Evolutionary conservation across 2,329 filamentous ascomycete species (phyloP), one percentile per base, ranked within the genome.

Genomic region (Aureobasidium sp.): DNA sequence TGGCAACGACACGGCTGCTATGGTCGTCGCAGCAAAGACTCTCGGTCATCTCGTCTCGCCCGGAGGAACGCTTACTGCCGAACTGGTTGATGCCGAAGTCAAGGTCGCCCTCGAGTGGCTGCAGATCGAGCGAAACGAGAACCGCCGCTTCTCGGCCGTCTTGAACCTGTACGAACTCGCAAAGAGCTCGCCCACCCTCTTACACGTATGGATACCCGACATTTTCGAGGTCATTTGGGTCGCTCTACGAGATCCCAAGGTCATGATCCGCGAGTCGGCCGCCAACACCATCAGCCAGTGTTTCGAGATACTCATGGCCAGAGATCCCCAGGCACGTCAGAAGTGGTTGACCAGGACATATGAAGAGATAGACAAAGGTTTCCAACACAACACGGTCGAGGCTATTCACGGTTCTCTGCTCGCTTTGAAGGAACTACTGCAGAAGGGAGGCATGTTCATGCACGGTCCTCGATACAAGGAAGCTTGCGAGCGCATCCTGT

Each of bases 381-480:
- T 99, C 66, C 86, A 87, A 71, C 82, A 86, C 54, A 88, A 85
- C 67, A 90, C 90, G 19, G 82, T 95, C 59, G 94, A 99, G 72
- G 88, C 86, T 62, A 87, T 95, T 43, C 95, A 99, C 71, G 94
- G 90, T n/a, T 96, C 93, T 1, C 81, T 99, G 42, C 81, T 99
- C 21, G 91, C 95, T 1, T 81, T 97, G 68, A 95, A 93, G 72
- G 93, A 97, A 75, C 82, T 99, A 50, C 84, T 99, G 19, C 84
- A 94, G 64, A 93, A 96, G 71, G 94, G 94, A 57, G 92, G 91
- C 67, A 99, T 99, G 93, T 99, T 95, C 74, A 97, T 99, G 94
- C 91, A 96, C 69, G 89, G 92, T 40, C 85, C 92, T 42, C 74
- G 75, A 70, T 99, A 97, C 73, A 84, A 87, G 61, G 90, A 95